Percentiles rank a stretch among this genome's conserved stretches.
These are phyloP conservation scores for Pestalotiopsis sp. DNA, from an alignment of 2,329 filamentous ascomycete species.

Conservation along the genomic window DNA sequence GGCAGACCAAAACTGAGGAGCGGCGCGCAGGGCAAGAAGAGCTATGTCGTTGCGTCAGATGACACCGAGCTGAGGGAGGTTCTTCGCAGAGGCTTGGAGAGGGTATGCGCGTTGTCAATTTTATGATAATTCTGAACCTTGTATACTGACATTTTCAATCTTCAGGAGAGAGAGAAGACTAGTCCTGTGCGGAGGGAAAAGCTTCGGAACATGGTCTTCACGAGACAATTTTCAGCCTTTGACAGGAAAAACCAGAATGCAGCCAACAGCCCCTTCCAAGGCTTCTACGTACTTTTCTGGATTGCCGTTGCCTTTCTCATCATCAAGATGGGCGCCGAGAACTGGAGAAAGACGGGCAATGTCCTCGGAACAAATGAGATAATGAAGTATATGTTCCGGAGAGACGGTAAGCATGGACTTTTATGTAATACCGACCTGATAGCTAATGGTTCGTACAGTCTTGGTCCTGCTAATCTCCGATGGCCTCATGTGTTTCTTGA, in stretches of 20 bases:
- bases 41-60: constrained; percentile 31
- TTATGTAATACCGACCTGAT: not conserved
- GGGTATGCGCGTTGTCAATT: constrained; percentile 20
- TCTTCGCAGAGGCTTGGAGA: constrained; percentile 32
- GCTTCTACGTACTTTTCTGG: constrained; percentile 83
- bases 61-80: constrained; percentile 44
- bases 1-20: not conserved
- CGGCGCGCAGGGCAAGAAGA: constrained; percentile 19
- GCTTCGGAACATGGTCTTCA: constrained; percentile 67
- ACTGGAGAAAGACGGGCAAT: constrained; percentile 70
- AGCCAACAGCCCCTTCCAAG: constrained; percentile 72
- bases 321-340: constrained; percentile 66
- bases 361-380: constrained; percentile 74
- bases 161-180: constrained; percentile 22
- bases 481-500: constrained; percentile 68
- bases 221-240: constrained; percentile 72
- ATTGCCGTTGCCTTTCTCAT: constrained; percentile 68
- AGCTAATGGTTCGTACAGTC: constrained; percentile 33
- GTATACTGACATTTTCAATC: not conserved
- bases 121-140: not conserved
- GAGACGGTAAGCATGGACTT: constrained; percentile 39
- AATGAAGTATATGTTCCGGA: constrained; percentile 65
- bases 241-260: constrained; percentile 70
- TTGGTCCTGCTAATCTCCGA: constrained; percentile 64
- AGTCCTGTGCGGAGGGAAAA: constrained; percentile 27